phyloP scores from a whole-genome alignment of 106 monocot genomes.

The Dendrobium huoshanense region DNA sequence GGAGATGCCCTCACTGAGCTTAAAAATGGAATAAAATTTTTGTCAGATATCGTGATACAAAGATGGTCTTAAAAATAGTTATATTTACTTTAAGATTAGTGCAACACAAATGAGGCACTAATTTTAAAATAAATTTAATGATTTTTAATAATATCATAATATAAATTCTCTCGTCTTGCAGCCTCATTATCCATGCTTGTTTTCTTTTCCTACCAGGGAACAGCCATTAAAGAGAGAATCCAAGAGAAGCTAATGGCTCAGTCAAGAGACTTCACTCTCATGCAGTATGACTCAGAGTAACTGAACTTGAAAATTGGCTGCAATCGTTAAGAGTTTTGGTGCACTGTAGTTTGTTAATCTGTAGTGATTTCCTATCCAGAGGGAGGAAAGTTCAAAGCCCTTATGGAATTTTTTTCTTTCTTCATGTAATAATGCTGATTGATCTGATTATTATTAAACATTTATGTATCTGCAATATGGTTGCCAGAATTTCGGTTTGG shows the following conservation, averaged over 20 bases:
- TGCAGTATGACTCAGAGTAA: constrained; percentile 57
- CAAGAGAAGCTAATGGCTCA: constrained; percentile 38
- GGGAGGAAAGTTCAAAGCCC: background rate
- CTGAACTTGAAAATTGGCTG: background rate
- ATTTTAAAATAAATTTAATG: too few species aligned
- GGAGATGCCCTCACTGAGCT: too few species aligned
- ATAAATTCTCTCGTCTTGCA: too few species aligned
- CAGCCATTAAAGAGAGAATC: constrained; percentile 52
- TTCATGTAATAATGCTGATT: constrained; percentile 1
- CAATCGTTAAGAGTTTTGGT: background rate
- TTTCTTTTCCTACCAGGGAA: constrained; percentile 26
- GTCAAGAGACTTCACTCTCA: constrained; percentile 32
- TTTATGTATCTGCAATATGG: background rate
- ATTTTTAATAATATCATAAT: too few species aligned
- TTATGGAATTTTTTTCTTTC: background rate
- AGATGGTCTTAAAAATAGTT: too few species aligned
- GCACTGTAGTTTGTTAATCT: background rate
- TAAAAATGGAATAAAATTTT: too few species aligned
- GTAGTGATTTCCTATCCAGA: background rate
- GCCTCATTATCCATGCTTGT: background rate
- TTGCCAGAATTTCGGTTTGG: background rate
- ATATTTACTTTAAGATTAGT: too few species aligned
- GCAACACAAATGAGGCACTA: too few species aligned
- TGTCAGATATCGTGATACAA: too few species aligned
- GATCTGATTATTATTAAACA: too few species aligned